Conservation (phyloP, 495 filamentous ascomycete genomes). For the Rostrohypoxylon terebratum region DNA sequence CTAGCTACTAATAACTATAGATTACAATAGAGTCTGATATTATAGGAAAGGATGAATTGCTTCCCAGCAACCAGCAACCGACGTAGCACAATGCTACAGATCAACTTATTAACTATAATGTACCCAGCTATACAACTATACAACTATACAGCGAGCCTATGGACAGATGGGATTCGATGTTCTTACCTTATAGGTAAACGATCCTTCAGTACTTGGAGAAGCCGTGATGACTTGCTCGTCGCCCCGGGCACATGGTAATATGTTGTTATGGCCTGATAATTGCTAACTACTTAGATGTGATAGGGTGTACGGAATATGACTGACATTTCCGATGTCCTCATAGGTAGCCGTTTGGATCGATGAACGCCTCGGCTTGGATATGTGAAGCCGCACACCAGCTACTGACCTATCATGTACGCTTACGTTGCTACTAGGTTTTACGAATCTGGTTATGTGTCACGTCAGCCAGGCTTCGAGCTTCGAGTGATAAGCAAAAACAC, state of each 20-base stretch:
- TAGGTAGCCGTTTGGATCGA: slow-evolving; percentile 8
- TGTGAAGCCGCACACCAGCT: slow-evolving; percentile 13
- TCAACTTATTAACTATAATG: neutral
- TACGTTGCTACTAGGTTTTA: slow-evolving; percentile 11
- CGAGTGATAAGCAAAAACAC: slow-evolving; percentile 26
- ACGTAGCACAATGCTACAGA: slow-evolving; percentile 14
- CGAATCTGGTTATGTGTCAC: neutral
- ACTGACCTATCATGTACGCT: slow-evolving; percentile 14
- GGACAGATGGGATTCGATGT: neutral
- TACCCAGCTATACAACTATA: too few species aligned
- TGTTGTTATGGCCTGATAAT: slow-evolving; percentile 25
- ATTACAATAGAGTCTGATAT: slow-evolving; percentile 9
- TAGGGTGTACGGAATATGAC: slow-evolving; percentile 26
- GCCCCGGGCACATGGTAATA: slow-evolving; percentile 13
- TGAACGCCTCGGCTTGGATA: slow-evolving; percentile 13
- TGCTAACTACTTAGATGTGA: slow-evolving; percentile 24
- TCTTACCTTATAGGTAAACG: neutral
- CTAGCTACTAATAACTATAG: neutral
- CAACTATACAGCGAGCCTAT: too few species aligned
- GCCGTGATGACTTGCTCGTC: slow-evolving; percentile 6
- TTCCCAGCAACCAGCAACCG: slow-evolving; percentile 2
- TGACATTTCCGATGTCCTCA: slow-evolving; percentile 15
- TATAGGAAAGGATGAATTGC: slow-evolving; percentile 24
- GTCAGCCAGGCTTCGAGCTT: slow-evolving; percentile 11
- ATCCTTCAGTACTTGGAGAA: slow-evolving; percentile 35